Conservation (phyloP, 192 early-diverging fungal genomes). For the Entomortierella parvispora region DNA sequence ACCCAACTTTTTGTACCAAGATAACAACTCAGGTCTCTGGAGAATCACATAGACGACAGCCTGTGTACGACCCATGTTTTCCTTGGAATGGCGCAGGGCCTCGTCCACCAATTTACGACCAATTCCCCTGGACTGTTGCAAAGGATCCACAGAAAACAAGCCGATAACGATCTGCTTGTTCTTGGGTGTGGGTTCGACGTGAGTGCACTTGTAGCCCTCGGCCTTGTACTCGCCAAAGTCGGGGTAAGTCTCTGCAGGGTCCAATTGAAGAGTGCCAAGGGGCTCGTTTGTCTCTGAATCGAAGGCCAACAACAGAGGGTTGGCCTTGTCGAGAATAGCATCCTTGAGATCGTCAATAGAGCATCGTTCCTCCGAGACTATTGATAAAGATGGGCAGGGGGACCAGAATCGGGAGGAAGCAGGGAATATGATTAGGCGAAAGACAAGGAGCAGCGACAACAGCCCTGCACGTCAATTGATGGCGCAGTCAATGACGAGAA, state of each 20-base stretch:
- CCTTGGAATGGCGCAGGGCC: slow-evolving; percentile 39
- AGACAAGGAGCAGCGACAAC: too few species aligned
- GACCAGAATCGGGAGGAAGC: too few species aligned
- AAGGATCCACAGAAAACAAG: slow-evolving; percentile 57
- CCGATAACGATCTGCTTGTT: slow-evolving; percentile 58
- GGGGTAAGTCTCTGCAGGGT: slow-evolving; percentile 40
- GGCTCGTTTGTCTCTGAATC: slow-evolving; percentile 41
- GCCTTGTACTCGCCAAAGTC: slow-evolving; percentile 36
- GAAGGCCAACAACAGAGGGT: slow-evolving; percentile 56
- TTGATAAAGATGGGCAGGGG: too few species aligned
- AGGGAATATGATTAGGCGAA: too few species aligned
- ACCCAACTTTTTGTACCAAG: slow-evolving; percentile 57
- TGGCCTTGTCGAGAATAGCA: slow-evolving; percentile 38
- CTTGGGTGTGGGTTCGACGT: slow-evolving; percentile 20
- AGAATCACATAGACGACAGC: slow-evolving; percentile 47
- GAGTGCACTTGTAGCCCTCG: slow-evolving; percentile 19
- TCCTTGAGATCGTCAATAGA: slow-evolving; percentile 41
- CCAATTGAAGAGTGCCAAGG: slow-evolving; percentile 60
- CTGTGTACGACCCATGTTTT: slow-evolving; percentile 36
- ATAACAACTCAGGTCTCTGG: slow-evolving; percentile 47
- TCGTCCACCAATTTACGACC: slow-evolving; percentile 57
- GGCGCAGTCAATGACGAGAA: too few species aligned
- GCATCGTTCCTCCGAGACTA: slow-evolving; percentile 56
- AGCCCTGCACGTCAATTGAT: too few species aligned
- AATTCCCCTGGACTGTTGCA: slow-evolving; percentile 59